Evolutionary conservation across 1,284 basidiomycete genomes (phyloP).

Genomic region (Irpex sp.): DNA sequence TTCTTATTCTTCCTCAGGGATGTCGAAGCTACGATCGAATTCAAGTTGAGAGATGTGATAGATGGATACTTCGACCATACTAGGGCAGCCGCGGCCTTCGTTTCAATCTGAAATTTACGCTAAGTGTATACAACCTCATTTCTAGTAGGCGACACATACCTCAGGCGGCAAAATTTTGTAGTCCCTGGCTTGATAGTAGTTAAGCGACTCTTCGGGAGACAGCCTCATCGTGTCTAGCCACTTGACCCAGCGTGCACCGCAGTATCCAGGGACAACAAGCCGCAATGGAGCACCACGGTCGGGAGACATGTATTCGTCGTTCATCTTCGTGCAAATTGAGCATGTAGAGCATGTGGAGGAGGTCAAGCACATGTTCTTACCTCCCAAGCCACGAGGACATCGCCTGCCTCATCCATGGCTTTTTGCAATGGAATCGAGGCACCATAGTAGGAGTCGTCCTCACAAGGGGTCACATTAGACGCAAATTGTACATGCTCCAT

Average conservation of each 20-base stretch:
- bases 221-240: slow-evolving; percentile 66
- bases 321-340: slow-evolving; percentile 46
- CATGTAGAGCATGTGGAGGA: background rate
- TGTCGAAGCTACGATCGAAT: slow-evolving; percentile 51
- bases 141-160: slow-evolving; percentile 30
- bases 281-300: slow-evolving; percentile 72
- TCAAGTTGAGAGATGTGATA: slow-evolving; percentile 59
- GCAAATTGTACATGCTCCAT: slow-evolving; percentile 55
- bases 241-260: slow-evolving; percentile 77
- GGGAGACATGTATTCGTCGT: slow-evolving; percentile 52
- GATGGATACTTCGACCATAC: slow-evolving; percentile 48
- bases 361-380: slow-evolving; percentile 30
- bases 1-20: slow-evolving; percentile 21
- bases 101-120: slow-evolving; percentile 15
- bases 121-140: background rate
- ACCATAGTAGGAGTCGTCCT: slow-evolving; percentile 60
- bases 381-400: slow-evolving; percentile 62
- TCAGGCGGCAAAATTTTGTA: slow-evolving; percentile 62
- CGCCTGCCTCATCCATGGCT: slow-evolving; percentile 42
- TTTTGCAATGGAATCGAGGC: slow-evolving; percentile 53
- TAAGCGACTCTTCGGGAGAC: slow-evolving; percentile 51
- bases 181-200: slow-evolving; percentile 66
- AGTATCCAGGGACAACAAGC: slow-evolving; percentile 64
- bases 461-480: slow-evolving; percentile 57
- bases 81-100: slow-evolving; percentile 35